Percentiles rank a stretch among this genome's conserved stretches.
Evolutionary conservation across 352 stramenopile species (phyloP).

Genomic region (Elongisporangium prolatum): DNA sequence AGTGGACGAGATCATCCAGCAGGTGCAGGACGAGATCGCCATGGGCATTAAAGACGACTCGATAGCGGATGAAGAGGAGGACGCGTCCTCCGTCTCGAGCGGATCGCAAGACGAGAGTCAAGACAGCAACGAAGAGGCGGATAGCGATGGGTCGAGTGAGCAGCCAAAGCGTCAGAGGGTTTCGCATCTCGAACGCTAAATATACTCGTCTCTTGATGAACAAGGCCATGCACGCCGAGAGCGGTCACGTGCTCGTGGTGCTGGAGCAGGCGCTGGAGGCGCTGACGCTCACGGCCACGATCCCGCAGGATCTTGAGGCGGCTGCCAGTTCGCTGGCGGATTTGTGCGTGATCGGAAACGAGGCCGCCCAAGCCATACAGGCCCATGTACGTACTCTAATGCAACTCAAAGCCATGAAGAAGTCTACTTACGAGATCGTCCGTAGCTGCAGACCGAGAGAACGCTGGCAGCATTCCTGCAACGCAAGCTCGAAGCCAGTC

Average conservation of each 20-base stretch:
- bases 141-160: conserved; percentile 1
- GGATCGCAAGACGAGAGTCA: conserved; percentile 10
- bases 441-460: background rate
- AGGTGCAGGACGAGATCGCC: conserved; percentile 54
- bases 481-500: background rate
- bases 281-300: conserved; percentile 20
- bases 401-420: background rate
- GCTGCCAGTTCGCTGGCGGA: conserved; percentile 1
- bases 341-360: background rate
- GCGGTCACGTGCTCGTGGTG: conserved; percentile 28
- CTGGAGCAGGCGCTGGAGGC: conserved; percentile 25
- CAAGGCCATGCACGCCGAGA: conserved; percentile 26
- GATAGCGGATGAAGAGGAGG: conserved; percentile 14
- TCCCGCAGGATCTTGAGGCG: conserved; percentile 13
- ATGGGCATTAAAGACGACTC: conserved; percentile 40
- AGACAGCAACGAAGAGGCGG: conserved; percentile 7
- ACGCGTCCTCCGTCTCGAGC: conserved; percentile 5
- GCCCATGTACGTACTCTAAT: conserved; percentile 18
- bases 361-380: conserved; percentile 6
- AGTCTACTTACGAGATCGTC: background rate
- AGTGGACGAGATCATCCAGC: conserved; percentile 47
- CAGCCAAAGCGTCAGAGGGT: background rate
- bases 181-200: background rate
- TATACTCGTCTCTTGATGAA: conserved; percentile 11
- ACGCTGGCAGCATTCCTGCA: background rate